phyloP scores from a whole-genome alignment of 1,139 yeast species.

The Hansenula lynferdii region DNA sequence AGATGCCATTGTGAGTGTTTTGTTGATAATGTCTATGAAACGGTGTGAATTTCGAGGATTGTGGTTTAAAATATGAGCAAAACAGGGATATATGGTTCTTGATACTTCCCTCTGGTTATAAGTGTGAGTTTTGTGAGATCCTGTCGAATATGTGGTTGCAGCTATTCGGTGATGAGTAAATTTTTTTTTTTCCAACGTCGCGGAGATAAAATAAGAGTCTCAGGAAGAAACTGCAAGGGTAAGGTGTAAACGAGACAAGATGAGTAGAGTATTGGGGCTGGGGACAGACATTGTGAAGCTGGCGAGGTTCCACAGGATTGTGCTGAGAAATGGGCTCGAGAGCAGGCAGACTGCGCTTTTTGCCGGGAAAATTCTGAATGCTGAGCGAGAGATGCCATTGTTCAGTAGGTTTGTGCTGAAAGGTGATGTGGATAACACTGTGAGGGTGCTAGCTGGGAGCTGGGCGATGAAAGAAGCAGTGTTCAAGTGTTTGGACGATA shows the following conservation, averaged over 20 bases:
- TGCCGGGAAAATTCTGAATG: conserved; percentile 46
- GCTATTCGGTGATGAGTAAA: neutral
- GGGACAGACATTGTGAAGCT: conserved; percentile 61
- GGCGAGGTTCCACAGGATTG: conserved; percentile 42
- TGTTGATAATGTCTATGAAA: neutral
- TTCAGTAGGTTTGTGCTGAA: conserved; percentile 23
- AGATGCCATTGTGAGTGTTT: conserved; percentile 59
- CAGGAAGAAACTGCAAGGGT: too few species aligned
- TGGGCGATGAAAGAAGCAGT: conserved; percentile 82
- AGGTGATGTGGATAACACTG: conserved; percentile 24
- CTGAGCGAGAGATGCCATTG: conserved; percentile 37
- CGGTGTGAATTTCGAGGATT: too few species aligned
- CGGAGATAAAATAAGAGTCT: neutral
- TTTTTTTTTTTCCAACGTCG: conserved; percentile 1
- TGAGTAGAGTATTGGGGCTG: conserved; percentile 33
- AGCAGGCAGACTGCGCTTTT: conserved; percentile 35
- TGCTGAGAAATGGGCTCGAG: conserved; percentile 29
- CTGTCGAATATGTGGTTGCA: neutral
- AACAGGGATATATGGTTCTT: neutral
- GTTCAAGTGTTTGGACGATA: conserved; percentile 50
- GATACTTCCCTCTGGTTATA: too few species aligned
- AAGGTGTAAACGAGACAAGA: too few species aligned
- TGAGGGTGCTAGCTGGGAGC: conserved; percentile 45
- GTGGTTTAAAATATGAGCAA: too few species aligned
- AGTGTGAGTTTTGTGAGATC: neutral